A percentile compares a stretch with the other conserved stretches of the same genome.
phyloP scores from a whole-genome alignment of 208 protist genomes.

The Acanthamoeba castellanii region DNA sequence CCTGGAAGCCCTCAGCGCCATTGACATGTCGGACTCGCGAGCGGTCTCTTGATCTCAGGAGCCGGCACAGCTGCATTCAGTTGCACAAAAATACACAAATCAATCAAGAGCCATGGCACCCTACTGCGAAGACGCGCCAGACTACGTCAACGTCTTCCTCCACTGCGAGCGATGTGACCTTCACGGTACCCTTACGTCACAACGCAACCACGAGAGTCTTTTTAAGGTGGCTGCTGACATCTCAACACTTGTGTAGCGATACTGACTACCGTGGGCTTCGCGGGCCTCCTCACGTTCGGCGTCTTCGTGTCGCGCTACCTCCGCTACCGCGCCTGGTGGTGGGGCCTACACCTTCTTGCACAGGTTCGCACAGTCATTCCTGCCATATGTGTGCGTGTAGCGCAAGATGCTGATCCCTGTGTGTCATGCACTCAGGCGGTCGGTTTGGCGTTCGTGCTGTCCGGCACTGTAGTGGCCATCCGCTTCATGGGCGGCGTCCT shows the following conservation, averaged over 20 bases:
- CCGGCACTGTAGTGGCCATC: background rate
- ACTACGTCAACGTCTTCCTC: slow-evolving; percentile 31
- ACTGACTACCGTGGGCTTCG: slow-evolving; percentile 1
- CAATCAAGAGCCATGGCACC: background rate
- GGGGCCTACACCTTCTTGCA: background rate
- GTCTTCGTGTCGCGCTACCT: slow-evolving; percentile 41
- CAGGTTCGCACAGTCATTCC: no score
- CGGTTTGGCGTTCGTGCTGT: slow-evolving; percentile 10
- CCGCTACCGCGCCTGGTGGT: slow-evolving; percentile 3
- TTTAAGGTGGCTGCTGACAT: background rate
- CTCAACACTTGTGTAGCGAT: background rate
- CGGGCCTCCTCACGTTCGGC: slow-evolving; percentile 17
- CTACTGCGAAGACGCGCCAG: background rate
- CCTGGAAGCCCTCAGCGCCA: background rate
- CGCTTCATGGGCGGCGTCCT: slow-evolving; percentile 29
- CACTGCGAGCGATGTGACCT: slow-evolving; percentile 13
- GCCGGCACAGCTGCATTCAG: background rate
- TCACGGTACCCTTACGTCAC: background rate
- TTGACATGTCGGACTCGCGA: background rate
- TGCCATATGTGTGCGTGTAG: no score
- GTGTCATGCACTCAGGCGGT: background rate
- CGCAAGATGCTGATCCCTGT: no score
- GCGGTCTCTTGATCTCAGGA: background rate
- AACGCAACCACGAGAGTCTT: no score
- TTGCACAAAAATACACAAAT: background rate